Conservation (phyloP, 2,329 filamentous ascomycete genomes). For the Helminthosporium solani region DNA sequence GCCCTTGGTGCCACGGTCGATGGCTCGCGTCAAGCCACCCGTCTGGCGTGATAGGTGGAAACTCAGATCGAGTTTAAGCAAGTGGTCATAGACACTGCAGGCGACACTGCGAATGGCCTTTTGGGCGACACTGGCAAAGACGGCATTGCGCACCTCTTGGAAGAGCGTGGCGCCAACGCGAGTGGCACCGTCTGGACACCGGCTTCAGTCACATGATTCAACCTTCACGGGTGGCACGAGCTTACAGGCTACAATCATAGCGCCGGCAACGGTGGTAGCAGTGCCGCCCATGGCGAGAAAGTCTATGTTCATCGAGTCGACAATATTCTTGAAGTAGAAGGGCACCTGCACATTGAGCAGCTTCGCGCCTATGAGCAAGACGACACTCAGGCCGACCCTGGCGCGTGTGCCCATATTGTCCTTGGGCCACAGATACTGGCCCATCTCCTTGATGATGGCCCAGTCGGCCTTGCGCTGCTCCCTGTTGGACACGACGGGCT, state of each 20-base stretch:
- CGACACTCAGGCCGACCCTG: constrained; percentile 81
- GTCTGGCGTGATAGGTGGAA: constrained; percentile 96
- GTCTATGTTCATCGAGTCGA: constrained; percentile 97
- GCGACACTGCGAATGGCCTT: constrained; percentile 93
- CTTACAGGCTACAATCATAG: constrained; percentile 84
- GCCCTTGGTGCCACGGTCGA: constrained; percentile 95
- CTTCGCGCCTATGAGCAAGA: constrained; percentile 84
- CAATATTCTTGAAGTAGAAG: constrained; percentile 98
- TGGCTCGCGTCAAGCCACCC: constrained; percentile 86
- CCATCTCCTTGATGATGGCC: constrained; percentile 99
- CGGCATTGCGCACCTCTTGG: constrained; percentile 90
- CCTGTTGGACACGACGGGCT: constrained; percentile 67
- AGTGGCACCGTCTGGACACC: constrained; percentile 68
- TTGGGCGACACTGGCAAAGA: constrained; percentile 95
- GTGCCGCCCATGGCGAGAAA: constrained; percentile 84
- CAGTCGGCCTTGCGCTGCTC: constrained; percentile 96
- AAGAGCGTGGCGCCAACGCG: constrained; percentile 87
- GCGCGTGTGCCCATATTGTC: constrained; percentile 79
- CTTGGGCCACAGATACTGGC: constrained; percentile 93
- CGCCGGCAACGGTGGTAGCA: constrained; percentile 82
- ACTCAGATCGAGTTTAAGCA: constrained; percentile 83
- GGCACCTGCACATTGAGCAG: constrained; percentile 94
- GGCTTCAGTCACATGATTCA: constrained; percentile 14
- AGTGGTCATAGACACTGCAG: constrained; percentile 86
- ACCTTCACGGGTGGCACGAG: constrained; percentile 5